These are phyloP conservation scores for Arbutus unedo DNA, from an alignment of 148 eudicot species.

Conservation along the genomic window DNA sequence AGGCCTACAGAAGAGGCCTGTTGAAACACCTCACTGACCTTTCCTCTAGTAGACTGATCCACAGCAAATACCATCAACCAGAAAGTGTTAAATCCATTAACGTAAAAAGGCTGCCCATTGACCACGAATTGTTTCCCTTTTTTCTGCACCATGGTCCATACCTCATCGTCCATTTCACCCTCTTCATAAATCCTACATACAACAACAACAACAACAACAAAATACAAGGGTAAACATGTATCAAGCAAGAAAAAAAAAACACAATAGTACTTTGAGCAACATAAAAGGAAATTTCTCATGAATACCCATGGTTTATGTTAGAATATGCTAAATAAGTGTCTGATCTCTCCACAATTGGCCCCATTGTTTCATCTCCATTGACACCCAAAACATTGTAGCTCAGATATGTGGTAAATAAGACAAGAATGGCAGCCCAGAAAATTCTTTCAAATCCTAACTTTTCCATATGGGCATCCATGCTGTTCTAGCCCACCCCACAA, in stretches of 20 bases:
- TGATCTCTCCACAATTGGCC: conserved; percentile 8
- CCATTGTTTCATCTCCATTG: conserved; percentile 14
- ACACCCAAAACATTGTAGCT: conserved; percentile 4
- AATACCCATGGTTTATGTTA: conserved; percentile 16
- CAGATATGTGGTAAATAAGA: background rate
- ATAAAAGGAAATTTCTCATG: background rate
- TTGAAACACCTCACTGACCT: conserved; percentile 67
- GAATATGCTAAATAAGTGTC: background rate
- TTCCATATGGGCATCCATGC: conserved; percentile 17
- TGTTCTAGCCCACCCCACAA: conserved; percentile 1
- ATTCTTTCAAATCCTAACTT: background rate
- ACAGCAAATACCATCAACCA: conserved; percentile 86
- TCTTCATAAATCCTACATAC: conserved; percentile 22
- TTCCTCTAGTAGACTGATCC: conserved; percentile 67
- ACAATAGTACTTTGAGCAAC: background rate
- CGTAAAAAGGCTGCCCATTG: conserved; percentile 59
- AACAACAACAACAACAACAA: background rate
- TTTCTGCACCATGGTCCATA: conserved; percentile 70
- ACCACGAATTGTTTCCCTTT: conserved; percentile 61
- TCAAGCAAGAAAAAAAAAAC: background rate
- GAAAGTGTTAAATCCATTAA: conserved; percentile 91
- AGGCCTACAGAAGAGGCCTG: conserved; percentile 78
- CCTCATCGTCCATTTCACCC: conserved; percentile 39
- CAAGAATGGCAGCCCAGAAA: conserved; percentile 19
- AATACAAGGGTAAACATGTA: background rate